phyloP scores from a whole-genome alignment of 768 basidiomycete species.

The Suillus clintonianus region DNA sequence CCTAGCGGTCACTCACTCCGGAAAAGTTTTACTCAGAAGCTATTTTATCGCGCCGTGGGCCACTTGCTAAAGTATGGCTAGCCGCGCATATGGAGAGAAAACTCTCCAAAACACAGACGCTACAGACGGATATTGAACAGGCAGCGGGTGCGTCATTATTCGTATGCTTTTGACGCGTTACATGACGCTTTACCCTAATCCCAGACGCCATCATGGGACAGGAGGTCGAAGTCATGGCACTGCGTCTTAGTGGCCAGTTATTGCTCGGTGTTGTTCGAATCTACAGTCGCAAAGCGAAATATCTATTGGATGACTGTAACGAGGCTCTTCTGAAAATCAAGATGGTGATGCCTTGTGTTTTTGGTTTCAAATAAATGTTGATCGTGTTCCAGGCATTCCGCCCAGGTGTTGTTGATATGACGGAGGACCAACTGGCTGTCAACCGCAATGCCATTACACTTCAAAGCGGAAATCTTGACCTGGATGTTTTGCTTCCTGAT shows the following conservation, averaged over 20 bases:
- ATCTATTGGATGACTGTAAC: constrained; percentile 96
- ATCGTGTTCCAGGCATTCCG: constrained; percentile 73
- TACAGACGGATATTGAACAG: constrained; percentile 94
- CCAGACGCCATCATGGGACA: constrained; percentile 91
- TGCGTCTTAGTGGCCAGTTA: constrained; percentile 94
- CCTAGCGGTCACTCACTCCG: not conserved
- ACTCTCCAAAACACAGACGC: constrained; percentile 91
- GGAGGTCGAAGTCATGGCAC: constrained; percentile 90
- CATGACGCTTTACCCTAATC: not conserved
- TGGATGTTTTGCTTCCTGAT: constrained; percentile 79
- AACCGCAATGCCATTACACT: constrained; percentile 89
- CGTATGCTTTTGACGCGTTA: not conserved
- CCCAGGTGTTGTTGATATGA: constrained; percentile 93
- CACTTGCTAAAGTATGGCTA: constrained; percentile 97
- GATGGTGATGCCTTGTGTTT: constrained; percentile 55
- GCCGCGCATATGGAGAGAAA: constrained; percentile 99
- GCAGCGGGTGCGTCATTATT: constrained; percentile 69
- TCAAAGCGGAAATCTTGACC: constrained; percentile 72
- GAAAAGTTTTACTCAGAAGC: constrained; percentile 88
- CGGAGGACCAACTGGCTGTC: constrained; percentile 88
- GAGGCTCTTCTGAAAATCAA: constrained; percentile 95
- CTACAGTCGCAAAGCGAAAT: constrained; percentile 97
- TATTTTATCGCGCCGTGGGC: constrained; percentile 90
- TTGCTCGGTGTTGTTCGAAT: constrained; percentile 96
- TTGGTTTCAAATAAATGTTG: constrained; percentile 2